Conservation (phyloP, 306 rosid species). For the Aeschynomene evenia region DNA sequence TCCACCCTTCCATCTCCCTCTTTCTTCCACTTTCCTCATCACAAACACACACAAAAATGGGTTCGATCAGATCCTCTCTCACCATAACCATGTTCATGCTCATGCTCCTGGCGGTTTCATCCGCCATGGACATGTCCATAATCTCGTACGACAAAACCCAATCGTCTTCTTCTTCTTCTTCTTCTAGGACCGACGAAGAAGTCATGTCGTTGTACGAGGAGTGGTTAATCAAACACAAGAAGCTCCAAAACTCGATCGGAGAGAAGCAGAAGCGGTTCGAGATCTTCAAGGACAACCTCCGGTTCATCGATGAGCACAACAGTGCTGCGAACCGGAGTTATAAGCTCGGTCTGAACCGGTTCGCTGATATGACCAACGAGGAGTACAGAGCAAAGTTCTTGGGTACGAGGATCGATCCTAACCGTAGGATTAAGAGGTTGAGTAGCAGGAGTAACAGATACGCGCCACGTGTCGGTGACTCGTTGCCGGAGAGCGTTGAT, state of each 20-base stretch:
- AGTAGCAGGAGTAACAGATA: slow-evolving; percentile 44
- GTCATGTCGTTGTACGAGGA: slow-evolving; percentile 61
- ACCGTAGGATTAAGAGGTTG: slow-evolving; percentile 34
- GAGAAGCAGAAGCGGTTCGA: slow-evolving; percentile 74
- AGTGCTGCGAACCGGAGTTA: slow-evolving; percentile 36
- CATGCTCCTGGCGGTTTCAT: slow-evolving; percentile 39
- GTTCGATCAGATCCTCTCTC: slow-evolving; percentile 26
- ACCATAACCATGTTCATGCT: slow-evolving; percentile 34
- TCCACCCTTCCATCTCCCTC: not conserved
- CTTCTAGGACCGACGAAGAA: slow-evolving; percentile 53
- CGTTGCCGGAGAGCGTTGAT: slow-evolving; percentile 69
- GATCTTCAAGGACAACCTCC: slow-evolving; percentile 81
- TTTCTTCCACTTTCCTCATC: not conserved
- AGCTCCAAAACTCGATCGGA: slow-evolving; percentile 57
- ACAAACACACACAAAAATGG: slow-evolving; percentile 39
- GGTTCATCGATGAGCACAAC: slow-evolving; percentile 73
- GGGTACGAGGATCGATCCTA: slow-evolving; percentile 46
- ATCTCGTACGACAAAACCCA: slow-evolving; percentile 50
- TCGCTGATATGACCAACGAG: slow-evolving; percentile 88
- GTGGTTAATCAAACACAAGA: slow-evolving; percentile 72
- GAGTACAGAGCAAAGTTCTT: slow-evolving; percentile 72
- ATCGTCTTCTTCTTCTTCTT: too few species aligned
- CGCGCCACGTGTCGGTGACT: slow-evolving; percentile 65
- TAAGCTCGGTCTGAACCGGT: slow-evolving; percentile 72
- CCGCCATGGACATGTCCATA: slow-evolving; percentile 75